These are phyloP conservation scores for Pichia sp. DNA, from an alignment of 1,139 yeast genomes.

Conservation along the genomic window DNA sequence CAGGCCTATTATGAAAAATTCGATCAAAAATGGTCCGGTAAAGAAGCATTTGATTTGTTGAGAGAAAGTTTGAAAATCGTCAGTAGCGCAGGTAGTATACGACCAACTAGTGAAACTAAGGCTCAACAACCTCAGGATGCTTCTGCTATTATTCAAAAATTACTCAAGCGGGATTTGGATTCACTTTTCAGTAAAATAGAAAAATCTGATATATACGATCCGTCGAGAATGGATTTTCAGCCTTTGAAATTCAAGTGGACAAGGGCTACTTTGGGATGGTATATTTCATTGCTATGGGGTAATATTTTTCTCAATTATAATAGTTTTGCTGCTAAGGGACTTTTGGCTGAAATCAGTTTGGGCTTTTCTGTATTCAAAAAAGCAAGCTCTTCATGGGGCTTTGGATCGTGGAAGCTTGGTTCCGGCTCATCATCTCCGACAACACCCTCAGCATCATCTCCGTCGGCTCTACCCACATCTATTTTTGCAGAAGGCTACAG, in stretches of 20 bases:
- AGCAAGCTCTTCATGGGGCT: constrained; percentile 42
- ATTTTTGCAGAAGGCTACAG: background rate
- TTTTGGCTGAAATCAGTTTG: constrained; percentile 32
- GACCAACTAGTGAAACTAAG: background rate
- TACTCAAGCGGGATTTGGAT: constrained; percentile 23
- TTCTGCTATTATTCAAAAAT: constrained; percentile 19
- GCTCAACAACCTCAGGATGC: constrained; percentile 15
- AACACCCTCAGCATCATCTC: constrained; percentile 7
- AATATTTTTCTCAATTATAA: constrained; percentile 49
- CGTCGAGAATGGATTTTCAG: constrained; percentile 36
- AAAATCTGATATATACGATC: constrained; percentile 38
- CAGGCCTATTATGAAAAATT: constrained; percentile 48
- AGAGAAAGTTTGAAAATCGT: constrained; percentile 32
- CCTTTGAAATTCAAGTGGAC: constrained; percentile 60
- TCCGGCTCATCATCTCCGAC: background rate
- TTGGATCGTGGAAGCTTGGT: constrained; percentile 19
- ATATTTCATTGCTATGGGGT: constrained; percentile 64
- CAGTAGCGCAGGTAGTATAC: constrained; percentile 39
- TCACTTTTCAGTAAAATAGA: constrained; percentile 17
- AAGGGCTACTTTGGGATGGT: constrained; percentile 69
- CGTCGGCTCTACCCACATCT: background rate
- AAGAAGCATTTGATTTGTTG: constrained; percentile 45
- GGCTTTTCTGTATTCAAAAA: constrained; percentile 45
- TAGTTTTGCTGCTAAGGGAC: constrained; percentile 20
- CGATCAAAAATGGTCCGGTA: constrained; percentile 58